Base-by-base conservation (phyloP, 352 stramenopile species). In the Phytopythium cucurbitacearum region DNA sequence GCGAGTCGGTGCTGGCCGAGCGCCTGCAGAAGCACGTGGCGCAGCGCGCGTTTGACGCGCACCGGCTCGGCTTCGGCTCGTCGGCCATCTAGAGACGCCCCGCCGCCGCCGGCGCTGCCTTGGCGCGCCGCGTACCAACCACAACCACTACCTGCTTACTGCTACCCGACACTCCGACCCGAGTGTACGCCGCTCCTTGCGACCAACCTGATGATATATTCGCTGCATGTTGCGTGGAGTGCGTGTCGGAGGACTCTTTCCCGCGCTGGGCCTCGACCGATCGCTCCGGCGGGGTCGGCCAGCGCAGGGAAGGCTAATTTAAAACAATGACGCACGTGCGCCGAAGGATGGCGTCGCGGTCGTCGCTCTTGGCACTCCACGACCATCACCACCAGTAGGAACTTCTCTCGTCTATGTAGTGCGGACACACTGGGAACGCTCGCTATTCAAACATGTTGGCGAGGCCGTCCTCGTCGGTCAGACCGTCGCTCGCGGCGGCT, bases 1-100 rank as follows among this genome's bases (percentile, higher is more conserved):
- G 81, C 57, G 78, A 87, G 50, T 63, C 71, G 5, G 53, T 86
- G 11, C 75, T 91, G 16, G 52, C 73, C 21, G 81, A 91, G 50
- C 72, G 70, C 36, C 68, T 77, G 46, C 69, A 71, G 55, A 87
- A 85, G 51, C 64, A 71, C 35, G 56, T 68, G 35, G 67, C 74
- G 33, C 69, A 81, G 55, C 68, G 73, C 35, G 47, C 69, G 37
- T 78, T 87, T 41, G 76, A 89, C 55, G 65, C 74, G 63, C 73
- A 87, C 57, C 58, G 73, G 36, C 72, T 81, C 65, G 71, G 74
- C 42, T 73, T 87, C 51, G 63, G 73, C 34, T 49, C 51, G 40
- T 59, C 56, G 28, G 21, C 45, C 62, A 50, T 70, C 72, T 51
- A 65, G 6, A 28, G 6, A 32, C 36, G n/a, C 5, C 13, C 35